phyloP scores from a whole-genome alignment of 306 rosid genomes.

The Fagus crenata region DNA sequence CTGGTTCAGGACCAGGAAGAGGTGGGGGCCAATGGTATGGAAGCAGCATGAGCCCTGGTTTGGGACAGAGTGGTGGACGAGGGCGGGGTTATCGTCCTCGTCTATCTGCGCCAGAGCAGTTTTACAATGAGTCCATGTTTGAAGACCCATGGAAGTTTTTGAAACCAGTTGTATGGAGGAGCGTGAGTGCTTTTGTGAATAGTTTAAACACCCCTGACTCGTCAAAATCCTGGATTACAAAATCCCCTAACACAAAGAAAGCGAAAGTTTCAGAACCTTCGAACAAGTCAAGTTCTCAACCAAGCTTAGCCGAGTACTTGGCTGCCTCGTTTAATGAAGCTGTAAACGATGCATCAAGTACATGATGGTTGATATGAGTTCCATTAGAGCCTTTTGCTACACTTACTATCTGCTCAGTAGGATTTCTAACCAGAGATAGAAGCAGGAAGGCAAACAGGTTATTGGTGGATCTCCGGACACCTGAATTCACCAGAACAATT shows the following conservation, averaged over 20 bases:
- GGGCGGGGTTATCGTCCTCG: conserved; percentile 45
- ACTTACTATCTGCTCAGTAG: not conserved
- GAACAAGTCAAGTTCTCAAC: conserved; percentile 47
- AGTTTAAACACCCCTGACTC: conserved; percentile 20
- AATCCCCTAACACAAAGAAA: conserved; percentile 32
- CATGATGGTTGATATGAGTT: conserved; percentile 28
- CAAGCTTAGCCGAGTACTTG: conserved; percentile 87
- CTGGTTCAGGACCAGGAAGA: conserved; percentile 52
- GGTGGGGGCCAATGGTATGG: conserved; percentile 46
- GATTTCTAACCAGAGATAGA: conserved; percentile 10
- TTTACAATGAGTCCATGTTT: conserved; percentile 69
- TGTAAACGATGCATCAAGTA: conserved; percentile 34
- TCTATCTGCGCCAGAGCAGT: conserved; percentile 33
- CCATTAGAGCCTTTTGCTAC: not conserved
- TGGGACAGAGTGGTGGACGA: conserved; percentile 56
- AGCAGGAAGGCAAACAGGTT: not conserved
- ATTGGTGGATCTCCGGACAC: conserved; percentile 11
- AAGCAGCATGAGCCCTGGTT: conserved; percentile 33
- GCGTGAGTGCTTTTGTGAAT: conserved; percentile 8
- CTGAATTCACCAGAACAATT: not conserved
- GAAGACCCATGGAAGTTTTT: conserved; percentile 86
- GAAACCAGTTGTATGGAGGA: conserved; percentile 55
- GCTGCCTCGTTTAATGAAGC: conserved; percentile 79
- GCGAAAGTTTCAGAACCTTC: conserved; percentile 42
- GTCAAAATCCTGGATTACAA: conserved; percentile 37